Percentiles rank a stretch among this genome's conserved stretches.
phyloP scores from a whole-genome alignment of 2,329 filamentous ascomycete species.

The Gaeumannomyces tritici region DNA sequence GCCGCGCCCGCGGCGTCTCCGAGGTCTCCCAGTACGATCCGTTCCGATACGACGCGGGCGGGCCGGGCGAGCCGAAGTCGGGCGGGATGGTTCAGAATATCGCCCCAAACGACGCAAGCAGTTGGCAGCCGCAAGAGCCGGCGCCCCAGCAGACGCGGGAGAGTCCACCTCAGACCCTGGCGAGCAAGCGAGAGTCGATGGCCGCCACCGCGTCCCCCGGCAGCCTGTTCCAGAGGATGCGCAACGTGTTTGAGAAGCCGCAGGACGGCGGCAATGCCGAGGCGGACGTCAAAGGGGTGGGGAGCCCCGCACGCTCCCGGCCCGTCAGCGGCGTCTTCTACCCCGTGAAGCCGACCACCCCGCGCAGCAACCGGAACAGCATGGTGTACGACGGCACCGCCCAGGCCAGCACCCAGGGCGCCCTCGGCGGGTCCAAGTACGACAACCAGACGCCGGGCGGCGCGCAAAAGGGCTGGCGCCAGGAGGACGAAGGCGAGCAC shows the following conservation, averaged over 20 bases:
- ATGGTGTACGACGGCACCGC: background rate
- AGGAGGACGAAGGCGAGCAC: slow-evolving; percentile 11
- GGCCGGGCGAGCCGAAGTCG: background rate
- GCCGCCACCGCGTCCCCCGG: slow-evolving; percentile 11
- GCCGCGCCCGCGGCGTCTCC: background rate
- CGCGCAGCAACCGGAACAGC: background rate
- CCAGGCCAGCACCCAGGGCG: slow-evolving; percentile 2
- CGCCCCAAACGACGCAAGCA: background rate
- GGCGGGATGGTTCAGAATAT: background rate
- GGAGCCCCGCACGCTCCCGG: slow-evolving; percentile 14
- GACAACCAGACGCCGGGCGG: slow-evolving; percentile 2
- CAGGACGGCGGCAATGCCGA: slow-evolving; percentile 3
- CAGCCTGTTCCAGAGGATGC: slow-evolving; percentile 28
- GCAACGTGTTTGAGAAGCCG: slow-evolving; percentile 27
- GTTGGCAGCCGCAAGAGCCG: slow-evolving; percentile 7
- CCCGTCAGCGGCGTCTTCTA: slow-evolving; percentile 15
- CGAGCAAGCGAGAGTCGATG: slow-evolving; percentile 8
- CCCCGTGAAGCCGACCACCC: slow-evolving; percentile 4
- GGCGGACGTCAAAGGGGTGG: background rate
- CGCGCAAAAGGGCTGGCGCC: slow-evolving; percentile 2
- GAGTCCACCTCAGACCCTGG: background rate
- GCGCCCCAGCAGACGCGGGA: background rate
- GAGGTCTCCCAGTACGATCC: slow-evolving; percentile 16
- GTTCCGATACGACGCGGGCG: slow-evolving; percentile 9
- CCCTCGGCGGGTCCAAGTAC: background rate